Conservation (phyloP, 2,329 filamentous ascomycete species). For the Aspergillus calidoustus region DNA sequence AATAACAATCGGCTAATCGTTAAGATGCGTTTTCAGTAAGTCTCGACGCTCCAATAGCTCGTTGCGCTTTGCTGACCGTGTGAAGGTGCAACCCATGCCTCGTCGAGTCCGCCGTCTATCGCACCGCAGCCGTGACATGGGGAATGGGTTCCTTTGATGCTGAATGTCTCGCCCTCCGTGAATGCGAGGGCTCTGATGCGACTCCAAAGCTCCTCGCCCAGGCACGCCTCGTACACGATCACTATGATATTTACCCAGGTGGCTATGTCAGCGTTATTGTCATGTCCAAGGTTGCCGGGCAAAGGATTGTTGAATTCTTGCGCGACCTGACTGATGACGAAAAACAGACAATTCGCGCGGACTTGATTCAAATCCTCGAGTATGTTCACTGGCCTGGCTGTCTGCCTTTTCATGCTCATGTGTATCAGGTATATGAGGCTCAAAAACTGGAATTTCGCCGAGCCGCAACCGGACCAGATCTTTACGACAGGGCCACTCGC, state of each 20-base stretch:
- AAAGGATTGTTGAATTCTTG: neutral
- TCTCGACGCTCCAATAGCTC: neutral
- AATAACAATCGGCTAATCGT: neutral
- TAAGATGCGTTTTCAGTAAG: neutral
- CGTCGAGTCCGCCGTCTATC: too few relatives aligned
- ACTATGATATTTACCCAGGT: neutral
- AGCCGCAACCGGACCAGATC: neutral
- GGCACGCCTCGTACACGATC: neutral
- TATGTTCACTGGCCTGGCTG: neutral
- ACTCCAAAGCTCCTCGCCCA: neutral
- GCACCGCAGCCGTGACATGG: neutral
- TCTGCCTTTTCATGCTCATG: too few relatives aligned
- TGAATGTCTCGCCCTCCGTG: neutral
- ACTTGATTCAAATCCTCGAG: neutral
- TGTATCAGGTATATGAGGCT: neutral
- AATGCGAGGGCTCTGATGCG: neutral
- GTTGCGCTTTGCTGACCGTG: neutral
- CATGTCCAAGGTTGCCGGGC: neutral
- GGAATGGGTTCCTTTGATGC: neutral
- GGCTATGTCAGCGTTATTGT: neutral
- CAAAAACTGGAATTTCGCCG: neutral
- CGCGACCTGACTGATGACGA: neutral
- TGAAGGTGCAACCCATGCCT: neutral
- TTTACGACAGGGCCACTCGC: neutral
- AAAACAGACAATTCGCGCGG: neutral